Evolutionary conservation across 441 rosid genomes (phyloP).

Genomic region (Corymbia citriodora): DNA sequence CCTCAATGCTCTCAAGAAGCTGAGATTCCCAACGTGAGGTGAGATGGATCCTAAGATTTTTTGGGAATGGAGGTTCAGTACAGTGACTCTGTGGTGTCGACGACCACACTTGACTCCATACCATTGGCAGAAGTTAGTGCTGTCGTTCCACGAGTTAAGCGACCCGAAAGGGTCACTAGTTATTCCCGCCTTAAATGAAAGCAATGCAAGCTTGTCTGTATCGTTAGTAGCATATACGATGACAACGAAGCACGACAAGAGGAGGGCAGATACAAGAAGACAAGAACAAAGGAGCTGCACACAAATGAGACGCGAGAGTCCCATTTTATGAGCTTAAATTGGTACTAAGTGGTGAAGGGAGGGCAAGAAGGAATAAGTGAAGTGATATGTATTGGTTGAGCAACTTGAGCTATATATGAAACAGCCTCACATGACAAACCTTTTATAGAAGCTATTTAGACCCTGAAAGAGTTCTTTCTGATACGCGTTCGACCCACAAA

Average conservation of each 20-base stretch:
- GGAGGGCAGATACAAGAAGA: background rate
- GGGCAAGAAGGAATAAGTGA: background rate
- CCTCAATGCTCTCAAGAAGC: background rate
- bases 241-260: accelerated
- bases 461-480: background rate
- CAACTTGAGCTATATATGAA: background rate
- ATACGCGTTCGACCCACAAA: background rate
- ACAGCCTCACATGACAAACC: background rate
- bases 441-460: background rate
- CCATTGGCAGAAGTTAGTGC: accelerated
- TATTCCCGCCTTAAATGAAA: background rate
- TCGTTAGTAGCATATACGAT: too few species aligned
- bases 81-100: background rate
- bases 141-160: background rate
- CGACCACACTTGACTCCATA: background rate
- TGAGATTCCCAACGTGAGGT: background rate
- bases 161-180: background rate
- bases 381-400: background rate
- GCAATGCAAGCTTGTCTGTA: background rate
- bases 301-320: background rate
- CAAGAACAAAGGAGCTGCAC: background rate
- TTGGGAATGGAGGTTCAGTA: background rate
- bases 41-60: background rate
- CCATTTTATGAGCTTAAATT: background rate
- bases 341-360: background rate